Evolutionary conservation across 768 basidiomycete genomes (phyloP), one percentile per base, ranked within the genome.

Genomic region (Boletellus sp.): DNA sequence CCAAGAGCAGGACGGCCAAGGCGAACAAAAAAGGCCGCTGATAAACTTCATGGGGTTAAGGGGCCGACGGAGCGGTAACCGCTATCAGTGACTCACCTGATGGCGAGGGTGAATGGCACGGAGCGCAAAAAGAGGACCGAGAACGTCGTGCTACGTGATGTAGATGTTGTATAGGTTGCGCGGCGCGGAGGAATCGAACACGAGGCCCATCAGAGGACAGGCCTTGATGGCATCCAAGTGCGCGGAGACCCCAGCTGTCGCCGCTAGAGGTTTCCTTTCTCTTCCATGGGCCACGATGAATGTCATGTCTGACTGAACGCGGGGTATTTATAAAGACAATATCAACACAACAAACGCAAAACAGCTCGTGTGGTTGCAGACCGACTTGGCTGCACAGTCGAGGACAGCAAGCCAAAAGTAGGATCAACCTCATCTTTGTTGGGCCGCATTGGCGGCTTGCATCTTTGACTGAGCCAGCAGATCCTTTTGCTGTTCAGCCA

Each of bases 401-500:
- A 38, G 26, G 6, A 37, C 36, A 26, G 32, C 31, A 9, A 37
- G 7, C 26, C 13, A 10, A 17, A 31, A 22, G 6, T 4, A 22
- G 1, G n/a, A 31, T 28, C 43, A 38, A n/a, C 11, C 15, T 59
- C 50, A 57, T 52, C 45, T 46, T 35, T 58, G 59, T 26, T 65
- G 64, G n/a, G 63, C 59, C 10, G 66, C 58, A 34, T 65, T 44
- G 32, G 42, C 34, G 55, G 72, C 66, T 56, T 76, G 77, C 16
- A 44, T 61, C 39, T 68, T 67, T 20, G 70, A 70, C 51, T 74
- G 74, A 6, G 78, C 78, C 26, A 90, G 76, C 46, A 85, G 72
- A 35, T 83, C 81, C 60, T 85, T 88, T 68, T 91, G 90, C 49
- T 83, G 81, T 52, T 87, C 88, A 9, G 82, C 87, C 45, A 94